These are phyloP conservation scores for Eudorina sp. DNA, from an alignment of 139 green algal species.

Conservation along the genomic window DNA sequence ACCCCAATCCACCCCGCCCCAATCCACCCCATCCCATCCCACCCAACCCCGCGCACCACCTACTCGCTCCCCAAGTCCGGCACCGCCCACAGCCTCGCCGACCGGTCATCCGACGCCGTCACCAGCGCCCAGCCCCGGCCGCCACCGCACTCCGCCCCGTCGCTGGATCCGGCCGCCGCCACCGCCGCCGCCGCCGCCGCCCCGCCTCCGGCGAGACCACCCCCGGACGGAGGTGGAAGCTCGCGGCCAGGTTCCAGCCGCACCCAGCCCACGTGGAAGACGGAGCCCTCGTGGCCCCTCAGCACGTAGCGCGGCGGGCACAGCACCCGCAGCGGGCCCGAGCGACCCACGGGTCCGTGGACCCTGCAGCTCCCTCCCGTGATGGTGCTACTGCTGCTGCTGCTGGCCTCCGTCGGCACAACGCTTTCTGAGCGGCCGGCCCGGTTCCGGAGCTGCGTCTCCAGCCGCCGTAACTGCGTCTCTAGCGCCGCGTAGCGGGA, in stretches of 20 bases:
- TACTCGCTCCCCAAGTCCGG: background rate
- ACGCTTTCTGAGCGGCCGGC: too few species aligned
- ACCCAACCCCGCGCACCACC: too few species aligned
- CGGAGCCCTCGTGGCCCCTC: conserved; percentile 44
- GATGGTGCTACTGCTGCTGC: background rate
- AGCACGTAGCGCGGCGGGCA: background rate
- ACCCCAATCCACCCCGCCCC: too few species aligned
- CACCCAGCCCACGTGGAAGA: conserved; percentile 42
- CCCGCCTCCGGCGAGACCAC: background rate
- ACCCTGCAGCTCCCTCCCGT: background rate
- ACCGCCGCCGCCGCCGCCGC: background rate
- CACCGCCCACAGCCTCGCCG: conserved; percentile 38
- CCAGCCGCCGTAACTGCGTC: background rate
- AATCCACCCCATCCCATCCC: too few species aligned
- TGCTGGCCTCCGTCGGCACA: background rate
- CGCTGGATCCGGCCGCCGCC: background rate
- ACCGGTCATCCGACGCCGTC: conserved; percentile 47
- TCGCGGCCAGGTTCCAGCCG: background rate
- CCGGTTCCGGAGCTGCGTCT: background rate
- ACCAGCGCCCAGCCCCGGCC: conserved; percentile 17
- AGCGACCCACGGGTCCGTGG: background rate
- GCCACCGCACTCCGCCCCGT: background rate
- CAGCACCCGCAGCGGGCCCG: background rate
- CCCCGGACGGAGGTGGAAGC: background rate
- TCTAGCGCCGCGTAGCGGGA: background rate